Evolutionary conservation across 2,329 filamentous ascomycete species (phyloP).

Genomic region (Fusarium nelsonii): DNA sequence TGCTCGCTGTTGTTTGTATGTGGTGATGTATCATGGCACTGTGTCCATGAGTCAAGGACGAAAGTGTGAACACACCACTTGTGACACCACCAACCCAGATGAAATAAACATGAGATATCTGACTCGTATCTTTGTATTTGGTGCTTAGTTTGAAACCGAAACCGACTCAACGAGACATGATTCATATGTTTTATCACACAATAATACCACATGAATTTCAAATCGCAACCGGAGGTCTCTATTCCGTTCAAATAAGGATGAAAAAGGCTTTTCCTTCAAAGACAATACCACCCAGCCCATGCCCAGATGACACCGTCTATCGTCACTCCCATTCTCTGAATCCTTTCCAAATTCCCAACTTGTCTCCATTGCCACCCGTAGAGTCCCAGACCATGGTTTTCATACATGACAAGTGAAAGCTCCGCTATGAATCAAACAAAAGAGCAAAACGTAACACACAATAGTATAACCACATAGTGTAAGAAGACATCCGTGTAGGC

Average conservation of each 20-base stretch:
- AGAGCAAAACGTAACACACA: conserved; percentile 1
- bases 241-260: conserved; percentile 5
- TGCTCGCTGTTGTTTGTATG: neutral
- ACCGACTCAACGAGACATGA: neutral
- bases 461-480: neutral
- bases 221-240: conserved; percentile 8
- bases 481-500: neutral
- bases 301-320: conserved; percentile 23
- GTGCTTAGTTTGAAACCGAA: neutral
- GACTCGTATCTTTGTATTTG: neutral
- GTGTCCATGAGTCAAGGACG: neutral
- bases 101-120: neutral
- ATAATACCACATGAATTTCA: conserved; percentile 22
- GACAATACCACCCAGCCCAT: conserved; percentile 6
- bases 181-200: neutral
- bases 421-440: conserved; percentile 11
- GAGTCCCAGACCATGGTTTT: neutral
- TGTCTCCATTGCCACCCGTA: neutral
- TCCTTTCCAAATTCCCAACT: neutral
- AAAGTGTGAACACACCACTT: neutral
- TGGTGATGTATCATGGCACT: neutral
- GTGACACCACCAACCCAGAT: neutral
- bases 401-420: conserved; percentile 3
- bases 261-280: neutral
- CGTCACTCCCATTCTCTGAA: neutral